A percentile compares a stretch with the other conserved stretches of the same genome.
phyloP scores from a whole-genome alignment of 768 basidiomycete species.

The Mycena galopus region DNA sequence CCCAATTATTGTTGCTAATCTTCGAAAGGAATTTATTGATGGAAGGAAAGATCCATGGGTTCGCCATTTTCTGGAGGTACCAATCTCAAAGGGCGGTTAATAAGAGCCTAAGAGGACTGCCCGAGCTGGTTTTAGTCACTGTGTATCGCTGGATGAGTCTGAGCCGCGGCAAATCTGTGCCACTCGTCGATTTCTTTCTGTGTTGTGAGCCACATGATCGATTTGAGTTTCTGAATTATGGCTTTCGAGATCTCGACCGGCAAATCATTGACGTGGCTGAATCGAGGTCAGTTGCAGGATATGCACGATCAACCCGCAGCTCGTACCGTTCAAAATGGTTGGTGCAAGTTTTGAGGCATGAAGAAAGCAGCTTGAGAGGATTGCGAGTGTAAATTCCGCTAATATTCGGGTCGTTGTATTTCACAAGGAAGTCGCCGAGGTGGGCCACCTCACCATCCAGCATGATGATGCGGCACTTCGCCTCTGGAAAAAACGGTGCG shows the following conservation, averaged over 20 bases:
- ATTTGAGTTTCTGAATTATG: conserved; percentile 29
- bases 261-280: conserved; percentile 40
- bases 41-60: conserved; percentile 36
- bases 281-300: not conserved
- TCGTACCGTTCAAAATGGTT: no score
- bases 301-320: not conserved
- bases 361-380: not conserved
- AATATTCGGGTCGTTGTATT: conserved; percentile 15
- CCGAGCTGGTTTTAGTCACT: not conserved
- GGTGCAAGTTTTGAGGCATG: conserved; percentile 18
- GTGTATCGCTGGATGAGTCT: no score
- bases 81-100: conserved; percentile 38
- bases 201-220: conserved; percentile 17
- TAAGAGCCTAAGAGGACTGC: no score
- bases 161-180: conserved; percentile 30
- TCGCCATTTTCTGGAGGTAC: conserved; percentile 34
- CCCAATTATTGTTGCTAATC: conserved; percentile 30
- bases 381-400: conserved; percentile 7
- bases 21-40: conserved; percentile 37
- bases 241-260: conserved; percentile 18
- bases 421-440: conserved; percentile 1
- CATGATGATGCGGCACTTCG: conserved; percentile 19
- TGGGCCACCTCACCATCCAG: conserved; percentile 26
- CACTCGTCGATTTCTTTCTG: conserved; percentile 35
- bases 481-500: conserved; percentile 33